These are phyloP conservation scores for Candida cerambycidarum DNA, from an alignment of 805 yeast species.

Conservation along the genomic window DNA sequence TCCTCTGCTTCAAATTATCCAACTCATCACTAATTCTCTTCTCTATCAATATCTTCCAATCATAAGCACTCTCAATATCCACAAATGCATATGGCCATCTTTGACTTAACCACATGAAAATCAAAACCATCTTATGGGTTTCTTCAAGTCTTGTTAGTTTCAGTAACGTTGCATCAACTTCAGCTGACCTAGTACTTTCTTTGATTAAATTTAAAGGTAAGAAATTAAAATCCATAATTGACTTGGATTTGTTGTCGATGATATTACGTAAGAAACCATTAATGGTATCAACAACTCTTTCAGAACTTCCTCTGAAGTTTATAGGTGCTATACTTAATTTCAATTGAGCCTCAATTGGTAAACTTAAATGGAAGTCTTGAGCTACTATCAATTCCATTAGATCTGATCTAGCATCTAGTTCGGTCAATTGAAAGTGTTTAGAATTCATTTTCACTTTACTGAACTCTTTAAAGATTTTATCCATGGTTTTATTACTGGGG, in stretches of 20 bases:
- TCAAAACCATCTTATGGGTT: slow-evolving; percentile 62
- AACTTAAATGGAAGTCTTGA: slow-evolving; percentile 20
- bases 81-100: slow-evolving; percentile 81
- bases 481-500: slow-evolving; percentile 30
- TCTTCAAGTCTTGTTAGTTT: slow-evolving; percentile 47
- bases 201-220: slow-evolving; percentile 26
- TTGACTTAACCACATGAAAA: slow-evolving; percentile 84
- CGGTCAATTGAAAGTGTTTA: slow-evolving; percentile 9
- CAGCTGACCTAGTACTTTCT: slow-evolving; percentile 8
- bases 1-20: slow-evolving; percentile 23
- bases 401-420: slow-evolving; percentile 11
- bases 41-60: slow-evolving; percentile 70
- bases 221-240: slow-evolving; percentile 52
- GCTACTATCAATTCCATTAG: slow-evolving; percentile 38
- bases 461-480: slow-evolving; percentile 9
- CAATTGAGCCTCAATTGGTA: slow-evolving; percentile 56
- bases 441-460: slow-evolving; percentile 9
- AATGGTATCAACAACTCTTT: slow-evolving; percentile 42
- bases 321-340: slow-evolving; percentile 64
- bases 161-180: slow-evolving; percentile 1
- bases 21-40: slow-evolving; percentile 53
- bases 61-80: slow-evolving; percentile 72
- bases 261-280: slow-evolving; percentile 52
- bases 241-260: slow-evolving; percentile 51
- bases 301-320: slow-evolving; percentile 28